Conservation (phyloP, 2,329 filamentous ascomycete species). For the Neopestalotiopsis sp. region DNA sequence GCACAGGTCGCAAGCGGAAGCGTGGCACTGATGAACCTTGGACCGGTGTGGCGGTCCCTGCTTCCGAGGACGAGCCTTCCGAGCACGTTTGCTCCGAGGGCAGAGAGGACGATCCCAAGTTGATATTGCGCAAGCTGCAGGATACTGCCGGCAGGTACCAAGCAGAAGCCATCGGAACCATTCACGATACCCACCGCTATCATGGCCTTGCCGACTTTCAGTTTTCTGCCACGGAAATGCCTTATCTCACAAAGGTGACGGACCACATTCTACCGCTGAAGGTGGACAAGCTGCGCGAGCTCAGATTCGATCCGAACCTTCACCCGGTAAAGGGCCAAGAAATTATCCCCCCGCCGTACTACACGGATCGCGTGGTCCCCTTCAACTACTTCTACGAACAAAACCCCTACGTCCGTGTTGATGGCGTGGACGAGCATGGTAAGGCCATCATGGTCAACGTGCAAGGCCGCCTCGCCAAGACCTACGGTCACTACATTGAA, state of each 20-base stretch:
- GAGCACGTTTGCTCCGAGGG: constrained; percentile 46
- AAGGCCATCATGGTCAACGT: constrained; percentile 56
- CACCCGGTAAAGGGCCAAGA: constrained; percentile 66
- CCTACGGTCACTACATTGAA: constrained; percentile 62
- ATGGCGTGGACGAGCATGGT: constrained; percentile 57
- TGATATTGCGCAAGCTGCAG: constrained; percentile 66
- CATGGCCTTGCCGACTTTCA: constrained; percentile 87
- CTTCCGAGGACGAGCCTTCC: constrained; percentile 28
- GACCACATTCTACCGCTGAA: constrained; percentile 74
- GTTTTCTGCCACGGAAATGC: constrained; percentile 70
- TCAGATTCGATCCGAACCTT: constrained; percentile 68
- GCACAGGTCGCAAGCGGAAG: constrained; percentile 86
- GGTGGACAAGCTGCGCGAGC: constrained; percentile 62
- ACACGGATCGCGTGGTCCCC: constrained; percentile 74
- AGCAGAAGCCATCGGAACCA: constrained; percentile 72
- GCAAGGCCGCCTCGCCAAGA: constrained; percentile 38
- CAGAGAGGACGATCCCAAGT: constrained; percentile 56
- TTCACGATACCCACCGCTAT: constrained; percentile 86
- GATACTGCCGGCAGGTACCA: constrained; percentile 73
- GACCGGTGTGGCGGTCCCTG: constrained; percentile 45
- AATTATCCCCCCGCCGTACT: constrained; percentile 79
- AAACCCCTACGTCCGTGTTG: constrained; percentile 76
- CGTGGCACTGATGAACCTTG: constrained; percentile 74
- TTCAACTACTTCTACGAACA: constrained; percentile 86
- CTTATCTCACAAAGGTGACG: constrained; percentile 73